Conservation (phyloP, 1,284 basidiomycete species). For the Ceratobasidium sp. region DNA sequence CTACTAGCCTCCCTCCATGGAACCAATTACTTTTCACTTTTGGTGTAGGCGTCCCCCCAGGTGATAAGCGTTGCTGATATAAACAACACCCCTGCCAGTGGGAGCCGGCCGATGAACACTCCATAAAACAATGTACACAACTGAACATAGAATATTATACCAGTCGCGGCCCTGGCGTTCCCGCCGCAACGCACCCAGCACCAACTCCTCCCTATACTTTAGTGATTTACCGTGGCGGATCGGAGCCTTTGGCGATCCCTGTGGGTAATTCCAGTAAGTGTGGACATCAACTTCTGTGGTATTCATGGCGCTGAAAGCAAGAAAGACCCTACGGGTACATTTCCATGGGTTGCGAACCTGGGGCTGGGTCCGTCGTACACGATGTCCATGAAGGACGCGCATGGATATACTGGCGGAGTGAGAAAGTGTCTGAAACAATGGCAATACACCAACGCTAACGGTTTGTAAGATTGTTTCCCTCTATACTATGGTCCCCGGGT, state of each 20-base stretch:
- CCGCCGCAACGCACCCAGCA: not conserved
- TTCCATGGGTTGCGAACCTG: conserved; percentile 10
- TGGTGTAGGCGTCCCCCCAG: not conserved
- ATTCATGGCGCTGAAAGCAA: not conserved
- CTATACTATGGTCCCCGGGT: not conserved
- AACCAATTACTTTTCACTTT: conserved; percentile 21
- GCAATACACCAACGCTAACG: too few relatives aligned
- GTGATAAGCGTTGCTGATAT: too few relatives aligned
- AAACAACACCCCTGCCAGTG: not conserved
- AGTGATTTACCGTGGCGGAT: conserved; percentile 23
- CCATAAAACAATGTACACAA: conserved; percentile 8
- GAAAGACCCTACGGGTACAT: not conserved
- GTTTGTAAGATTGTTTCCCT: not conserved
- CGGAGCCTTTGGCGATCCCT: conserved; percentile 4
- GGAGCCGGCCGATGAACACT: not conserved
- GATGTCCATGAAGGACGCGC: conserved; percentile 21
- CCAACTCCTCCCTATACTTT: conserved; percentile 2
- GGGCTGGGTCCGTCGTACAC: not conserved
- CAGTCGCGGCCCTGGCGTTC: not conserved
- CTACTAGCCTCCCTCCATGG: conserved; percentile 9
- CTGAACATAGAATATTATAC: not conserved
- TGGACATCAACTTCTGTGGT: not conserved
- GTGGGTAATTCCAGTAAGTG: conserved; percentile 12
- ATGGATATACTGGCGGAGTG: conserved; percentile 13
- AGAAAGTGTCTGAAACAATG: not conserved